Conservation (phyloP, 129 eudicot species). For the Flaveria linearis region DNA sequence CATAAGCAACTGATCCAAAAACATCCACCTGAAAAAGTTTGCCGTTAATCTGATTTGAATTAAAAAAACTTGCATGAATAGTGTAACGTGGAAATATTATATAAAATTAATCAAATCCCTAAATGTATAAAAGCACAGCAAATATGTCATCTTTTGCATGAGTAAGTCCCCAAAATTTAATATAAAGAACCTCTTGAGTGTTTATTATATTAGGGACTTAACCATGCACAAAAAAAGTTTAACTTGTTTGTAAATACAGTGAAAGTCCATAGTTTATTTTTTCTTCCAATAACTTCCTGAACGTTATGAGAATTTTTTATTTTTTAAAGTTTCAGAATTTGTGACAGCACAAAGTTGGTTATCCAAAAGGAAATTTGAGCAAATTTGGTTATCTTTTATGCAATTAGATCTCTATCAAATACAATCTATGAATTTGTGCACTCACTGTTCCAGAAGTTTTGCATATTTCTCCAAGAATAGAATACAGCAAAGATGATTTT, state of each 20-base stretch:
- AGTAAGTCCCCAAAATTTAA: not conserved
- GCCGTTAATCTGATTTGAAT: not conserved
- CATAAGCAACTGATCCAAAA: slow-evolving; percentile 71
- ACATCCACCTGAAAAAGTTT: slow-evolving; percentile 47
- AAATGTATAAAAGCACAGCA: not conserved
- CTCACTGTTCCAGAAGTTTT: slow-evolving; percentile 60
- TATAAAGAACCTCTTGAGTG: not conserved
- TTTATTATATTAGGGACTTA: not conserved
- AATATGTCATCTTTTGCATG: not conserved
- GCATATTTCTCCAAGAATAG: slow-evolving; percentile 70
- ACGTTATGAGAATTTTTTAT: too few species aligned
- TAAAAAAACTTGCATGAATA: not conserved
- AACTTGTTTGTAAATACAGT: not conserved
- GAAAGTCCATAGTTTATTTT: not conserved
- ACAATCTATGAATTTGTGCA: not conserved
- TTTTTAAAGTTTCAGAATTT: too few species aligned
- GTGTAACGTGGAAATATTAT: not conserved
- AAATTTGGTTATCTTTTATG: not conserved
- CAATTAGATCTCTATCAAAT: not conserved
- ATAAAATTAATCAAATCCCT: not conserved
- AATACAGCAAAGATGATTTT: slow-evolving; percentile 59
- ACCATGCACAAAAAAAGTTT: not conserved
- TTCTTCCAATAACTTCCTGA: not conserved
- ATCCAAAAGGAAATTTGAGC: not conserved
- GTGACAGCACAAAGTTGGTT: not conserved